Percentiles rank a stretch among this genome's conserved stretches.
phyloP scores from a whole-genome alignment of 2,329 filamentous ascomycete species.

The Talaromyces marneffei region DNA sequence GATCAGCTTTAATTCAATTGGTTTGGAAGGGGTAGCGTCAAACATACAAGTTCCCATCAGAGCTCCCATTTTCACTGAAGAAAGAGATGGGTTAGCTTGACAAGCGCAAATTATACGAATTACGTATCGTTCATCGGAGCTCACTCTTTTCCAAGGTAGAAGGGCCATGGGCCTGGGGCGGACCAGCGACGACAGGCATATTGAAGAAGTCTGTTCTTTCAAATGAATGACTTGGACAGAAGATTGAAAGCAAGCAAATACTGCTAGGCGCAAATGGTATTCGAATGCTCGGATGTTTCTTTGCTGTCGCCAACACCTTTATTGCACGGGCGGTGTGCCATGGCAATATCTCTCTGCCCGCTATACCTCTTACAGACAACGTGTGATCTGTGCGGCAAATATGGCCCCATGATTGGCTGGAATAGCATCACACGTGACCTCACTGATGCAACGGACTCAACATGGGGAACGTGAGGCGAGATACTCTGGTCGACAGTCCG shows the following conservation, averaged over 20 bases:
- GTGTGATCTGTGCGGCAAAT: not conserved
- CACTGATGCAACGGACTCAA: not conserved
- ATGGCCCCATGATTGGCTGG: not conserved
- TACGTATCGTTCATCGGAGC: conserved; percentile 20
- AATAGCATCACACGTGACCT: not conserved
- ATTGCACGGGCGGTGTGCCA: not conserved
- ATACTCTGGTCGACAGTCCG: conserved; percentile 5
- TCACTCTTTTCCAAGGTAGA: conserved; percentile 67
- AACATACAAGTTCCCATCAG: conserved; percentile 96
- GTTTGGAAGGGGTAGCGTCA: not conserved
- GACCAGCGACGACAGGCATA: conserved; percentile 55
- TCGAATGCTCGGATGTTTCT: not conserved
- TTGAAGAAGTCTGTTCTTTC: conserved; percentile 14
- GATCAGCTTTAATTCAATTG: not conserved
- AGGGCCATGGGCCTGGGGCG: conserved; percentile 50
- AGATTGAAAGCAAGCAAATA: not conserved
- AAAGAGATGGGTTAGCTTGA: conserved; percentile 18
- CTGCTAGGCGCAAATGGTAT: not conserved
- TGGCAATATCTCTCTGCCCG: not conserved
- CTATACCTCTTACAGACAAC: not conserved
- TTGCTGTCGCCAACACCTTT: not conserved
- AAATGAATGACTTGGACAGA: not conserved
- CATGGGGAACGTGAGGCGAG: conserved; percentile 8
- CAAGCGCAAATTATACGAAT: not conserved
- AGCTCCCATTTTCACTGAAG: conserved; percentile 88